phyloP scores from a whole-genome alignment of 1,139 yeast genomes.

The Hansenula lynferdii region DNA sequence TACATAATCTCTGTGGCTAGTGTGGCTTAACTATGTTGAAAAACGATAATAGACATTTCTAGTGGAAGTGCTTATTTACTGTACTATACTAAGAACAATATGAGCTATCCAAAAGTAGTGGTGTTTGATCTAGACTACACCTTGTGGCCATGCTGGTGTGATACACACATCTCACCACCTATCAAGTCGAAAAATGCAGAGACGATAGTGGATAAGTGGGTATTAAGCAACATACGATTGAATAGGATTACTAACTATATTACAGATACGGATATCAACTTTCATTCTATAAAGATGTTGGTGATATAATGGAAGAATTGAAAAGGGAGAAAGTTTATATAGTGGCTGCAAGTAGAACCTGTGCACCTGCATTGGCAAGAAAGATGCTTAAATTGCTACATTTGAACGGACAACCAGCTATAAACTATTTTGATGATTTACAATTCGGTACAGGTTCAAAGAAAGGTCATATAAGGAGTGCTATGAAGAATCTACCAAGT shows the following conservation, averaged over 20 bases:
- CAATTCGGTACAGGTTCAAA: constrained; percentile 74
- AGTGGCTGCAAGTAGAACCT: constrained; percentile 66
- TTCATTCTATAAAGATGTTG: constrained; percentile 57
- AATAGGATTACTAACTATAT: background rate
- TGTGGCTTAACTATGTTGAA: too few species aligned
- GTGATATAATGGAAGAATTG: constrained; percentile 44
- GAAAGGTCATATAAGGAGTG: constrained; percentile 45
- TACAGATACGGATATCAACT: constrained; percentile 48
- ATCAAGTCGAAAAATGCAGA: constrained; percentile 24
- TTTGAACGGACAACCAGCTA: constrained; percentile 43
- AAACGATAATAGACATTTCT: too few species aligned
- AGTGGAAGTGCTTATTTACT: too few species aligned
- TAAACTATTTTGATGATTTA: constrained; percentile 42
- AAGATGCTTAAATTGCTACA: constrained; percentile 45
- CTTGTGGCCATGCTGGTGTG: constrained; percentile 70
- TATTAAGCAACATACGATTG: background rate
- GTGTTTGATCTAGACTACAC: constrained; percentile 78
- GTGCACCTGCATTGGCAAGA: constrained; percentile 53
- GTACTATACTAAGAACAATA: background rate
- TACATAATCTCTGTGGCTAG: too few species aligned
- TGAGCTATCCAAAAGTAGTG: constrained; percentile 45
- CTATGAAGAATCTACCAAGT: constrained; percentile 40
- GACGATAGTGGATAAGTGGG: constrained; percentile 23
- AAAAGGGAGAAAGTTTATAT: constrained; percentile 39
- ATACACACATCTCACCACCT: constrained; percentile 65